phyloP scores from a whole-genome alignment of 306 rosid species.

The Lupinus albus region DNA sequence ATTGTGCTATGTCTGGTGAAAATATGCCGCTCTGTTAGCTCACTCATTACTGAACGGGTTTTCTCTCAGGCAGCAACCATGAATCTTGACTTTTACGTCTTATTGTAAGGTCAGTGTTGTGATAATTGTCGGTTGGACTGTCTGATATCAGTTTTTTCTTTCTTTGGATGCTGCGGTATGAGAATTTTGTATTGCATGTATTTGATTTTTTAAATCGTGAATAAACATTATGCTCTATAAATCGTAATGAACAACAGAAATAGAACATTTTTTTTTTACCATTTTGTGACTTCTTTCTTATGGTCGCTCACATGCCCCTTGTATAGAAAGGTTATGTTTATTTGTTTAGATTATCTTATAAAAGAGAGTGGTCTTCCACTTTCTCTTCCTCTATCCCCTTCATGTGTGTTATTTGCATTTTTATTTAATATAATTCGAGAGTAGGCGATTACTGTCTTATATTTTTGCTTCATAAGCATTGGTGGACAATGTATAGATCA shows the following conservation, averaged over 20 bases:
- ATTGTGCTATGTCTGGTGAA: constrained; percentile 47
- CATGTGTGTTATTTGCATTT: constrained; percentile 26
- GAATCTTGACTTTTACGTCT: constrained; percentile 57
- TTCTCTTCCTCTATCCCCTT: constrained; percentile 14
- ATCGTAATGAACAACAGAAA: constrained; percentile 8
- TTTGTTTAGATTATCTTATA: constrained; percentile 29
- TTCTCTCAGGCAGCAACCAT: constrained; percentile 57
- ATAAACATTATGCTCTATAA: no score
- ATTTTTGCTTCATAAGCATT: constrained; percentile 27
- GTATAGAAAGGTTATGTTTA: constrained; percentile 12
- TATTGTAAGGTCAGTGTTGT: constrained; percentile 58
- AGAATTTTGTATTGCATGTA: constrained; percentile 19
- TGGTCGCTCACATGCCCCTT: constrained; percentile 22
- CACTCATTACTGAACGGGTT: constrained; percentile 51
- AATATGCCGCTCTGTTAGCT: constrained; percentile 51
- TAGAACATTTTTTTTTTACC: background rate
- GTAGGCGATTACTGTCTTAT: constrained; percentile 28
- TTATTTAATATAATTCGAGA: constrained; percentile 12
- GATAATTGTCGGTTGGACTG: constrained; percentile 52
- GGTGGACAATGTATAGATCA: constrained; percentile 29
- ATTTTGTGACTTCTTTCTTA: constrained; percentile 20
- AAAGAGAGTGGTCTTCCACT: background rate
- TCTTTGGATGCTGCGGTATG: constrained; percentile 42
- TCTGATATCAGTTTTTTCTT: constrained; percentile 46
- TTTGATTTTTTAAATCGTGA: constrained; percentile 18